A percentile compares a stretch with the other conserved stretches of the same genome.
phyloP scores from a whole-genome alignment of 495 filamentous ascomycete genomes.

The Zalerion maritima region DNA sequence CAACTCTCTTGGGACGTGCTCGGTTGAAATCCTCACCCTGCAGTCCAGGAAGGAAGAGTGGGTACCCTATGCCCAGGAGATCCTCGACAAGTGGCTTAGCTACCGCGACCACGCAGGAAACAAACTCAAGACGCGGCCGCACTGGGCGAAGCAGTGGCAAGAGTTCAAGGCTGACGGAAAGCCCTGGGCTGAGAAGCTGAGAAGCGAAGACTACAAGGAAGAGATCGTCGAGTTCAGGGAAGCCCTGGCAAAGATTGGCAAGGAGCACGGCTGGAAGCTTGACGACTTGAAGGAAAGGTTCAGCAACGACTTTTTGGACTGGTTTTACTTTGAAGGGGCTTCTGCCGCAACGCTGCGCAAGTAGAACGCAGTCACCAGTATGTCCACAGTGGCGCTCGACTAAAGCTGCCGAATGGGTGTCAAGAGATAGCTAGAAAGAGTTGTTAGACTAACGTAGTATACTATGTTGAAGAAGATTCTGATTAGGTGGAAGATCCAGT shows the following conservation, averaged over 20 bases:
- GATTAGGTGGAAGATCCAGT: too few species aligned
- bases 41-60: conserved; percentile 29
- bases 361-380: too few species aligned
- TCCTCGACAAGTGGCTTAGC: conserved; percentile 32
- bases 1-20: conserved; percentile 30
- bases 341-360: too few species aligned
- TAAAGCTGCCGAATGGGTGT: too few species aligned
- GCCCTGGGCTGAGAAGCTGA: conserved; percentile 23
- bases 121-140: conserved; percentile 28
- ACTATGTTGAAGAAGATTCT: too few species aligned
- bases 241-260: conserved; percentile 26
- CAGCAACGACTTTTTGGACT: conserved; percentile 28
- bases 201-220: conserved; percentile 28
- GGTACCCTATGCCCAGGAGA: conserved; percentile 28
- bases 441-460: too few species aligned
- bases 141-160: conserved; percentile 43
- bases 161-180: conserved; percentile 14
- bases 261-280: conserved; percentile 30
- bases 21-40: conserved; percentile 36
- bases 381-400: too few species aligned
- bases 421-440: too few species aligned
- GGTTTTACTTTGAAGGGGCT: too few species aligned
- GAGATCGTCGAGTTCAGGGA: conserved; percentile 27
- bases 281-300: conserved; percentile 26
- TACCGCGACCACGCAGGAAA: conserved; percentile 18